Evolutionary conservation across 495 filamentous ascomycete genomes (phyloP), one percentile per base, ranked within the genome.

Genomic region (Mytilinidion resinicola): DNA sequence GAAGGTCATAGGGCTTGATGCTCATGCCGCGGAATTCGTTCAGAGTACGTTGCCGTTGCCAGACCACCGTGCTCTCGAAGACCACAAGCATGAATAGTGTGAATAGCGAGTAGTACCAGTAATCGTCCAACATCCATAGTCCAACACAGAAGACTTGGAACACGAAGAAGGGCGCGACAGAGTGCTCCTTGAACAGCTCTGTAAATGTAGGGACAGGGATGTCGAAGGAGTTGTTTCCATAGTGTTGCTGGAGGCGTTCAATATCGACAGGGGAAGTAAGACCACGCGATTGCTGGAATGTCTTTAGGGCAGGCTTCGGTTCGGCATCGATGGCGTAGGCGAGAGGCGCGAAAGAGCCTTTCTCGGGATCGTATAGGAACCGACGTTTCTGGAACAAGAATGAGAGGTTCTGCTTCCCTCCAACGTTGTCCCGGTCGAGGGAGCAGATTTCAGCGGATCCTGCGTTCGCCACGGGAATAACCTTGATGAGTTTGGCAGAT

Each of bases 31-130:
- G 90, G 76, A 99, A 99, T 71, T 99, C 93, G 66, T 79, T 92
- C 62, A 99, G 71, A n/a, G 93, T 97, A 56, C 91, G 82, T 78
- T 99, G 93, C 57, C 93, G 84, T 76, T 99, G 93, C 93, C 93
- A 99, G 10, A 99, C 93, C 15, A 99, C 93, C 8, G 93, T 99
- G 72, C 91, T 96, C 77, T 99, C 93, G 69, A 99, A 99, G 46
- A 82, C 86, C 59, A 97, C 86, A 36, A 99, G 84, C 93, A 97
- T 97, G 76, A 96, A 92, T 19, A 97, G 84, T 1, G 93, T 97
- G 69, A 99, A 99, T 11, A 99, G 80, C 59, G 93, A 99, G 72
- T 97, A 99, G 76, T 99, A 99, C 93, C 93, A 99, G 75, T 96
- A 97, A 74, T 99, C 93, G 72, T 99, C 93, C 72, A 99, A 72